A percentile compares a stretch with the other conserved stretches of the same genome.
Conservation (phyloP, 805 yeast genomes). For the Barnettozyma sucrosica region DNA sequence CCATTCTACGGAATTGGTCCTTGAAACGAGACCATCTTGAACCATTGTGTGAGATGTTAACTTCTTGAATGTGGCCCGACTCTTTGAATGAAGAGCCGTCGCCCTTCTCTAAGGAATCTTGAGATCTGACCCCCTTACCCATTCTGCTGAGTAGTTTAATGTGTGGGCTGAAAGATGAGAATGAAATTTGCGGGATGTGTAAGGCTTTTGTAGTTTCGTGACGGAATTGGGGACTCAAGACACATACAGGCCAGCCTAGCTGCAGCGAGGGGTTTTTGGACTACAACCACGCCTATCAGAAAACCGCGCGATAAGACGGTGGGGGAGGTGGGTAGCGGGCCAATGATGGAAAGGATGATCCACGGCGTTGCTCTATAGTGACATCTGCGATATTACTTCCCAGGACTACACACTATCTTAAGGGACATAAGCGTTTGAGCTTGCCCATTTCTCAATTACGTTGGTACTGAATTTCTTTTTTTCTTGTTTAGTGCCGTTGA, state of each 20-base stretch:
- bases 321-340: background rate
- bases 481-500: background rate
- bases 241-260: background rate
- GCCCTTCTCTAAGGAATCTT: conserved; percentile 13
- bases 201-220: background rate
- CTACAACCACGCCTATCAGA: background rate
- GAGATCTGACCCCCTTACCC: conserved; percentile 3
- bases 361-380: background rate
- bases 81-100: conserved; percentile 20
- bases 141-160: too few species aligned
- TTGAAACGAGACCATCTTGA: conserved; percentile 26
- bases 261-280: background rate
- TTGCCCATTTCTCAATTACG: too few species aligned
- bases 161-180: background rate
- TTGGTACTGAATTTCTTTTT: too few species aligned
- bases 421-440: background rate
- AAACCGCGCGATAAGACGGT: background rate
- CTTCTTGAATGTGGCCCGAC: conserved; percentile 18
- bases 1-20: conserved; percentile 30
- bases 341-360: background rate
- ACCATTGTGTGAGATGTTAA: conserved; percentile 5
- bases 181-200: background rate
- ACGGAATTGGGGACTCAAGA: background rate
- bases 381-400: background rate
- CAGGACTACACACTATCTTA: background rate